Conservation (phyloP, 75 land plant genomes). For the Sequoiadendron giganteum region DNA sequence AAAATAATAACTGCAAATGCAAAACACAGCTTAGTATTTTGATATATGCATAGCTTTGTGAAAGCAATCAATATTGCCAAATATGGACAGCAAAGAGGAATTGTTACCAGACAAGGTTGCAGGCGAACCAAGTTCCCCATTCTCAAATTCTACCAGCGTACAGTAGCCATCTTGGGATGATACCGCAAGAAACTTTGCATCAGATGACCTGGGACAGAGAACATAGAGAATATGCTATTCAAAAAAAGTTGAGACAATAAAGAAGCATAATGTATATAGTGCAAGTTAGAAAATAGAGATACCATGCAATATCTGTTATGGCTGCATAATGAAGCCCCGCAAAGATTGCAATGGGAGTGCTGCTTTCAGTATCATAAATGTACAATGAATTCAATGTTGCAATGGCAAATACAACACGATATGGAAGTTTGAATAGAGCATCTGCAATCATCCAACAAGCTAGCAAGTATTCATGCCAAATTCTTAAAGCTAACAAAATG, state of each 20-base stretch:
- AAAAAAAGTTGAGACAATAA: conserved; percentile 1
- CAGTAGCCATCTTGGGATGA: conserved; percentile 98
- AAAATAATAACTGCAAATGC: background rate
- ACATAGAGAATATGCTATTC: background rate
- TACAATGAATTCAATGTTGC: conserved; percentile 87
- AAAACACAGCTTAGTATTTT: background rate
- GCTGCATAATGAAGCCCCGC: conserved; percentile 98
- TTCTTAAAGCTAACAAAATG: background rate
- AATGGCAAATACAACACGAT: conserved; percentile 91
- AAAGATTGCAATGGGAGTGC: conserved; percentile 68
- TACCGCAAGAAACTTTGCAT: conserved; percentile 75
- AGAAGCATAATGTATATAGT: background rate
- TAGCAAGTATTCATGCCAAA: background rate
- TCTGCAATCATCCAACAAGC: conserved; percentile 27
- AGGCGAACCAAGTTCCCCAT: conserved; percentile 73
- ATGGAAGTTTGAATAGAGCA: conserved; percentile 75
- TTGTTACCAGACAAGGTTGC: conserved; percentile 50
- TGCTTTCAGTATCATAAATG: conserved; percentile 87
- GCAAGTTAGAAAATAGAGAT: conserved; percentile 1
- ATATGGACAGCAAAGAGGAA: background rate
- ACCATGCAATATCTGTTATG: conserved; percentile 97
- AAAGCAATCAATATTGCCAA: background rate
- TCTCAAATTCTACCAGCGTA: conserved; percentile 75
- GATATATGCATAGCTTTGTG: background rate
- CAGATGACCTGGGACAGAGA: conserved; percentile 60